Percentiles rank a stretch among this genome's conserved stretches.
These are phyloP conservation scores for Auriculariales sp. DNA, from an alignment of 768 basidiomycete species.

Conservation along the genomic window DNA sequence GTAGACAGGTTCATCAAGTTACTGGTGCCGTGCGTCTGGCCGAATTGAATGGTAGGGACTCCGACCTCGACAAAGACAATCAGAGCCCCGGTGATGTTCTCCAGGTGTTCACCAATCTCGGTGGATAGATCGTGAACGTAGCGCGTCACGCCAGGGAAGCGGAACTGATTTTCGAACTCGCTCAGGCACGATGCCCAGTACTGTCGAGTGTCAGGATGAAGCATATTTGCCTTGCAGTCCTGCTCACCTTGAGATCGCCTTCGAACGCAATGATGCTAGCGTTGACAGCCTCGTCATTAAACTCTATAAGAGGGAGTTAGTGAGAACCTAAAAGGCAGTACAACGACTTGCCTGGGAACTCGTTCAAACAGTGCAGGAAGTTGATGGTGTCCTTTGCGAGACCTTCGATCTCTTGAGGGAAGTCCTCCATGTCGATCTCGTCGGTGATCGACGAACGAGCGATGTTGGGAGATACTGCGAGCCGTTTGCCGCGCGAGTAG, in stretches of 20 bases:
- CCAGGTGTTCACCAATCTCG: constrained; percentile 44
- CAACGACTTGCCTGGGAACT: too few relatives aligned
- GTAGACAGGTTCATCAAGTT: constrained; percentile 64
- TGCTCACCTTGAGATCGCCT: constrained; percentile 47
- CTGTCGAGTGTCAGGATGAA: constrained; percentile 18
- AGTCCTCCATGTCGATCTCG: constrained; percentile 46
- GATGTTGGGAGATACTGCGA: constrained; percentile 22
- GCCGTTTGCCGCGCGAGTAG: background rate
- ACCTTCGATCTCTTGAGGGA: constrained; percentile 47
- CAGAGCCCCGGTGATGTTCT: constrained; percentile 51
- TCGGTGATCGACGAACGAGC: constrained; percentile 39
- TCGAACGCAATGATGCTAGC: constrained; percentile 52
- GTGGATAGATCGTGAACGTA: constrained; percentile 37
- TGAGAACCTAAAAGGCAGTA: too few relatives aligned
- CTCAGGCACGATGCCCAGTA: constrained; percentile 64
- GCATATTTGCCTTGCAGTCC: constrained; percentile 1
- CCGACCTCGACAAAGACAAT: constrained; percentile 67
- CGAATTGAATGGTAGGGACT: constrained; percentile 63
- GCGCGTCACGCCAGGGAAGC: constrained; percentile 53
- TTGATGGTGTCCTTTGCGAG: constrained; percentile 53
- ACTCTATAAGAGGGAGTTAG: too few relatives aligned
- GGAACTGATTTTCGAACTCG: constrained; percentile 59
- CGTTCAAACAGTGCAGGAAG: too few relatives aligned
- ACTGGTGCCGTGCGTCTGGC: constrained; percentile 54
- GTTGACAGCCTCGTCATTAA: constrained; percentile 50